Conservation (phyloP, 2,329 filamentous ascomycete species). For the Cladosporium sp. region DNA sequence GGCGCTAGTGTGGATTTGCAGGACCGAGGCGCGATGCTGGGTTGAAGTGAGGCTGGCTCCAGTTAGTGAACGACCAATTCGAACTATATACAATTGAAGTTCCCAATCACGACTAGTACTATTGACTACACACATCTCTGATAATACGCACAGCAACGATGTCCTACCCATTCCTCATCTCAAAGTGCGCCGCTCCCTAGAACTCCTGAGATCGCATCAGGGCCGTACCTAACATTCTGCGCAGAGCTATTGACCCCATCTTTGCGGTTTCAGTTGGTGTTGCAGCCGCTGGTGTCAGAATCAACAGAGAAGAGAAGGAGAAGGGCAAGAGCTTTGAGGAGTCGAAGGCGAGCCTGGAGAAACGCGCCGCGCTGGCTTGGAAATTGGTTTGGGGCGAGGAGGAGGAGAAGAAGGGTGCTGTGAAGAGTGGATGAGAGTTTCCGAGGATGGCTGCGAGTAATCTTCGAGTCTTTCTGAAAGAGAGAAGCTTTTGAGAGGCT, state of each 20-base stretch:
- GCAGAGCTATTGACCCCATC: conserved; percentile 44
- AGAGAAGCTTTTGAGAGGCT: too few species aligned
- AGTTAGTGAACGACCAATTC: too few species aligned
- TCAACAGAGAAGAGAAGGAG: conserved; percentile 46
- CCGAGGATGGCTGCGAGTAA: too few species aligned
- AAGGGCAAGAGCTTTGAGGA: conserved; percentile 38
- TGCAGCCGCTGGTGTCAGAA: conserved; percentile 38
- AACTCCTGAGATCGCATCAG: not conserved
- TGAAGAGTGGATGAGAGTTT: not conserved
- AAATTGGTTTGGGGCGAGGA: not conserved
- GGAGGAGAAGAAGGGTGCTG: not conserved
- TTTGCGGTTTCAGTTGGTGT: conserved; percentile 48
- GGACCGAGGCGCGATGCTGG: not conserved
- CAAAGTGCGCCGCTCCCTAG: conserved; percentile 31
- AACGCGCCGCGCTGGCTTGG: conserved; percentile 2
- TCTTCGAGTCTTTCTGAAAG: too few species aligned
- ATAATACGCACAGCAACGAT: not conserved
- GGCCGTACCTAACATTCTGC: not conserved
- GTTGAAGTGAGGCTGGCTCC: too few species aligned
- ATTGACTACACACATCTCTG: too few species aligned
- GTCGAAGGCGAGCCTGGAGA: conserved; percentile 31
- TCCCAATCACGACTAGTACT: too few species aligned
- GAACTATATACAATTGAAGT: too few species aligned
- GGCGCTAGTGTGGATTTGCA: not conserved
- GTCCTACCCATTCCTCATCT: conserved; percentile 38